Evolutionary conservation across 352 stramenopile genomes (phyloP), one percentile per base, ranked within the genome.

Genomic region (Thalassiosira exigua): DNA sequence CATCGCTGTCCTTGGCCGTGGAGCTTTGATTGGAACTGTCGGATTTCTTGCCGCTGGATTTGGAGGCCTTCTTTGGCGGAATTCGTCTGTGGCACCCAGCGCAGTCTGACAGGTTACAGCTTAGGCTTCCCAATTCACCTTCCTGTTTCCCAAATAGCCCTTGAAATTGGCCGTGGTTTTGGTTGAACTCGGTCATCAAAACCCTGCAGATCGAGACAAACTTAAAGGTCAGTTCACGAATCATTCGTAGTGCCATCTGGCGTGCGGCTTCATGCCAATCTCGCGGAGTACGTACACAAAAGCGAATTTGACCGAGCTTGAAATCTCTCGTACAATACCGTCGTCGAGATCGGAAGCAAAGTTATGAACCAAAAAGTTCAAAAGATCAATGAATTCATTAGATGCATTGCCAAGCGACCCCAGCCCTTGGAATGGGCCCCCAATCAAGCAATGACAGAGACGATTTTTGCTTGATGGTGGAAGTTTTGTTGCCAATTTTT

Each of bases 31-130:
- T 53, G 19, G 67, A 72, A 56, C 29, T 46, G 1, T 78, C 58
- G 30, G 46, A 50, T 29, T 81, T 70, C 41, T 73, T 81, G n/a
- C 42, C 75, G 52, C 17, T 39, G 14, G 62, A 60, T 65, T 76
- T 71, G 50, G 51, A 33, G 29, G 41, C 30, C 73, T 81, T 84
- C 64, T 81, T 86, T 17, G 54, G 32, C 44, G 27, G 27, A 11
- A 68, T 54, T 69, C 76, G 65, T 54, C 70, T 72, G 21, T 89
- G 73, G 60, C 88, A 93, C 54, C 88, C 71, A 1, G 79, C 57
- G 73, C 88, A 93, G 46, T 84, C 66, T 12, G 81, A 85, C 11
- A 92, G 56, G 48, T 91, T 75, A 54, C 86, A 88, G 19, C 42
- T 61, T 11, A 75, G 59, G 29, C 60, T 30, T 30, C 59, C 61